Base-by-base conservation (phyloP, 805 yeast genomes). In the Dipodascus geniculatus region DNA sequence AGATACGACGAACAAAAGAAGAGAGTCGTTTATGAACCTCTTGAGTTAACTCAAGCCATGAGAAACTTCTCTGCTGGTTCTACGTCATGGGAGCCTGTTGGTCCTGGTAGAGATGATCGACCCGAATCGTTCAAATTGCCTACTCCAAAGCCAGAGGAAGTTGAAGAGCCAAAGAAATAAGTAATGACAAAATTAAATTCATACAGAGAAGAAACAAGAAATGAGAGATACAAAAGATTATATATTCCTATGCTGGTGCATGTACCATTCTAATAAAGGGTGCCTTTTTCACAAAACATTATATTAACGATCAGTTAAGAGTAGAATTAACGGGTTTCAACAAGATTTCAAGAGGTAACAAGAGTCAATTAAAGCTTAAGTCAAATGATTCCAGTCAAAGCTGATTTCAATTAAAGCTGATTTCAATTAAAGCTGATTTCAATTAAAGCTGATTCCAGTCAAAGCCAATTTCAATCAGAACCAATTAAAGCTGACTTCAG, bases 31-130 rank as follows among this genome's bases (percentile, higher is more conserved):
- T 87, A 87, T 69, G 95, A 86, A 71, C 96, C 96, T 47, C 76
- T 87, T 65, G 96, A 87, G 74, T 76, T 87, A 68, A 85, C 95
- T 31, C 96, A 87, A 73, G 96, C 95, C 14, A 87, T 87, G 81
- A 81, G 96, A 76, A 85, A 86, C 75, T 87, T 87, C 73, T 74
- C 85, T 23, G 95, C 86, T 49, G 96, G 95, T 49, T 82, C 91
- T 9, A 81, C 91, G 31, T 88, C 85, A 50, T 87, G 95, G 93
- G 95, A 87, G 69, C 95, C 85, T 61, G 91, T 87, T 61, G 96
- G 96, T 55, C 84, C 82, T 19, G 96, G 96, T 63, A 75, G 79
- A 57, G 95, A 87, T 68, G 80, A 76, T 60, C 81, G 91, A 22
- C 96, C 96, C 3, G 89, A 82, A 57, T 70, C 79, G 44, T 87